A percentile compares a stretch with the other conserved stretches of the same genome.
Conservation (phyloP, 1,139 yeast genomes). For the Blastobotrys illinoisensis region DNA sequence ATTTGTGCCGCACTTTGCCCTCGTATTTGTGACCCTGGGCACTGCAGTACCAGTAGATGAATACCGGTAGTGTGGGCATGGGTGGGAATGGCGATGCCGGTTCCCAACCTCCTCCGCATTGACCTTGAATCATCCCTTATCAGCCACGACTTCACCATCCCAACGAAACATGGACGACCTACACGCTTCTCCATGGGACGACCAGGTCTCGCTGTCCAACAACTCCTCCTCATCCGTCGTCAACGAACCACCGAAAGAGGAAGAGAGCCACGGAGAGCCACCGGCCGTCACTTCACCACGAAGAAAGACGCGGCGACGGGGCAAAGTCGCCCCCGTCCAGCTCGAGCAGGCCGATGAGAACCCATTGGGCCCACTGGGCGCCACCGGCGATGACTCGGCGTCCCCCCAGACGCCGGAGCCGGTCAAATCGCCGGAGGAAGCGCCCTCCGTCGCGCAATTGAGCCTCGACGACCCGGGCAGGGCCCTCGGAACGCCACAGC, state of each 20-base stretch:
- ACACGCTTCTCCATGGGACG: constrained; percentile 25
- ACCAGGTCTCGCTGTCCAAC: constrained; percentile 23
- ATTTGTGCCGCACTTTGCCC: too few species aligned
- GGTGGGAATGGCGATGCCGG: neutral
- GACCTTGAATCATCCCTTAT: neutral
- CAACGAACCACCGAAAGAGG: constrained; percentile 4
- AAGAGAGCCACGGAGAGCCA: constrained; percentile 4
- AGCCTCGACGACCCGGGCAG: neutral
- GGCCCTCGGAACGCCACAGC: neutral
- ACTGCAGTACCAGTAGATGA: too few species aligned
- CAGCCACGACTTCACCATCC: neutral
- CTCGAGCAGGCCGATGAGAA: constrained; percentile 10
- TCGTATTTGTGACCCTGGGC: too few species aligned
- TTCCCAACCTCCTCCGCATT: neutral
- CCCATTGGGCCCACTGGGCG: constrained; percentile 13
- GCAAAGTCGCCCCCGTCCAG: constrained; percentile 13
- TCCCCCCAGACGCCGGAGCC: neutral
- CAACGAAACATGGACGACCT: constrained; percentile 7
- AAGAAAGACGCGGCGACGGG: constrained; percentile 10
- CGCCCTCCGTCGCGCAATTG: neutral
- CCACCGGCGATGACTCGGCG: neutral
- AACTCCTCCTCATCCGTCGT: constrained; percentile 20
- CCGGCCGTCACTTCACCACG: constrained; percentile 10
- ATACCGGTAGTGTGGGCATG: too few species aligned
- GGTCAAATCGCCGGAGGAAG: neutral